Conservation (phyloP, 306 rosid genomes). For the Geum urbanum region DNA sequence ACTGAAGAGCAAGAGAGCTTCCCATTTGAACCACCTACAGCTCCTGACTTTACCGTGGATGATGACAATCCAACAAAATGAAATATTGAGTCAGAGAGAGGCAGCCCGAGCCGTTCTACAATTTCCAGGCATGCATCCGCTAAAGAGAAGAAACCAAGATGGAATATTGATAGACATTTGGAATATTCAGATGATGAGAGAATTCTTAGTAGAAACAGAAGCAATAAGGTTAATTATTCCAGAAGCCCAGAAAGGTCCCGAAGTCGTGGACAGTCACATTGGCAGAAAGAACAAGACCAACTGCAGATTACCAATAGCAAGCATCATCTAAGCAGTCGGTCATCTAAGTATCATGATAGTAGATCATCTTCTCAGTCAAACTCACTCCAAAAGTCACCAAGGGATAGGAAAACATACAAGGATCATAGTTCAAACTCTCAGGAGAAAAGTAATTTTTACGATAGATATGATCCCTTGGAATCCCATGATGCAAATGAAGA, state of each 20-base stretch:
- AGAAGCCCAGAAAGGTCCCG: constrained; percentile 49
- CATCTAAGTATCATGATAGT: constrained; percentile 20
- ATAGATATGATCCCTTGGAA: constrained; percentile 67
- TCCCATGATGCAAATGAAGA: constrained; percentile 38
- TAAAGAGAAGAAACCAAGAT: constrained; percentile 36
- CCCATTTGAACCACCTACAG: constrained; percentile 34
- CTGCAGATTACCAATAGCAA: constrained; percentile 21
- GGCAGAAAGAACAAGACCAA: constrained; percentile 35
- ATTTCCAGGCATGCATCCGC: constrained; percentile 25
- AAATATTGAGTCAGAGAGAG: constrained; percentile 26
- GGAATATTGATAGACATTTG: constrained; percentile 26
- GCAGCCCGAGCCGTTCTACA: constrained; percentile 31
- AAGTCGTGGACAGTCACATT: constrained; percentile 38
- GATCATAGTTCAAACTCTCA: constrained; percentile 35
- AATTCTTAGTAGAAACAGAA: constrained; percentile 24
- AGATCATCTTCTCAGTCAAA: constrained; percentile 30
- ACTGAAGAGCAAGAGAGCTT: constrained; percentile 33
- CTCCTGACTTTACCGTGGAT: constrained; percentile 28
- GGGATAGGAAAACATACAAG: constrained; percentile 33
- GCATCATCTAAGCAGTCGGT: constrained; percentile 21
- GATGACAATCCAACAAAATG: constrained; percentile 33
- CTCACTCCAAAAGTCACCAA: constrained; percentile 30
- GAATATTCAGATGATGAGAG: constrained; percentile 36
- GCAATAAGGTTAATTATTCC: constrained; percentile 34
- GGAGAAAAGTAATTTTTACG: constrained; percentile 40